A percentile compares a stretch with the other conserved stretches of the same genome.
Evolutionary conservation across 768 basidiomycete species (phyloP).

Genomic region (Mycena pura): DNA sequence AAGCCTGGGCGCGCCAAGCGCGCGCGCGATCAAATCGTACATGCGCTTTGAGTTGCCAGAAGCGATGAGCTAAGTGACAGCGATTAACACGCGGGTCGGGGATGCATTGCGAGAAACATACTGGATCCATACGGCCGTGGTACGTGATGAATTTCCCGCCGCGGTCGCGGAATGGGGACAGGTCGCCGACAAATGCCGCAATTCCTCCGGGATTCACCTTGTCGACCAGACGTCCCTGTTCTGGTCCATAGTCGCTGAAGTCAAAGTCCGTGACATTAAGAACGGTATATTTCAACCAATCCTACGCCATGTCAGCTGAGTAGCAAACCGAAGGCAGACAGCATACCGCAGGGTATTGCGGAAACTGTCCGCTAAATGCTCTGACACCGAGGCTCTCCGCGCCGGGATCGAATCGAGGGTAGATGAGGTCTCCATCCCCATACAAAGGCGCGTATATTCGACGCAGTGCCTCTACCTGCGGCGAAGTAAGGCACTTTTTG

Average conservation of each 20-base stretch:
- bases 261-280: conserved; percentile 21
- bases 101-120: neutral
- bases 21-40: conserved; percentile 24
- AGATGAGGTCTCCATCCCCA: conserved; percentile 23
- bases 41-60: conserved; percentile 27
- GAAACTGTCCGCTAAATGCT: conserved; percentile 3
- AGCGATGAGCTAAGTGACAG: conserved; percentile 25
- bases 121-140: conserved; percentile 25
- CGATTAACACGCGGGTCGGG: neutral
- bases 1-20: conserved; percentile 12
- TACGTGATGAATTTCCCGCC: conserved; percentile 35
- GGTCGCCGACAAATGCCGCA: conserved; percentile 24
- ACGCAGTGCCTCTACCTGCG: conserved; percentile 30
- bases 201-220: conserved; percentile 17
- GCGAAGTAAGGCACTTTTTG: conserved; percentile 24
- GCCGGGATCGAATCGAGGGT: conserved; percentile 27
- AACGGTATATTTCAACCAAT: conserved; percentile 19
- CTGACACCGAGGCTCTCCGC: neutral
- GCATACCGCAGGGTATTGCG: neutral
- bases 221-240: conserved; percentile 6
- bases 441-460: conserved; percentile 30
- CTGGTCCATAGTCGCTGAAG: conserved; percentile 8
- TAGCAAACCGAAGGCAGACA: too few relatives aligned
- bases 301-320: neutral
- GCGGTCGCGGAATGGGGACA: conserved; percentile 27